A percentile compares a stretch with the other conserved stretches of the same genome.
These are phyloP conservation scores for Diacronema lutheri DNA, from an alignment of 78 protist species.

Conservation along the genomic window DNA sequence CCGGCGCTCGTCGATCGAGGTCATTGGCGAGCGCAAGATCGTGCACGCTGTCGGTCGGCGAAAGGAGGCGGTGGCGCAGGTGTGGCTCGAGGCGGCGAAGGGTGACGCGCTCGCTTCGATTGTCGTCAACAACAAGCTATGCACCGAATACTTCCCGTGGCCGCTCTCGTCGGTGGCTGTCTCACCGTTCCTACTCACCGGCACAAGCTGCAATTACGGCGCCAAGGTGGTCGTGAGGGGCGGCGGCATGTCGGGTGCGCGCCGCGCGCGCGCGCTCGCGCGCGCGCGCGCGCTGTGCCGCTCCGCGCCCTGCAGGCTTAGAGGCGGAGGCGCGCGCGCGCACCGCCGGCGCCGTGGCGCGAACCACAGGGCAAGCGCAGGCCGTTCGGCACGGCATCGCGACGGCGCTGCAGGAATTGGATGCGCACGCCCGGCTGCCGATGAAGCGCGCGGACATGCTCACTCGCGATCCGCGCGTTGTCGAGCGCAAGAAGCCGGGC, in stretches of 20 bases:
- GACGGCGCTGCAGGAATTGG: slow-evolving; percentile 40
- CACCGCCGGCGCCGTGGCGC: no score
- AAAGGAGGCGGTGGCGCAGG: no score
- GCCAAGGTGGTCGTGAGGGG: background rate
- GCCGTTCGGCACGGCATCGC: slow-evolving; percentile 61
- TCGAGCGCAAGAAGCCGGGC: slow-evolving; percentile 74
- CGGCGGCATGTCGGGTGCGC: background rate
- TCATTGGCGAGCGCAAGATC: no score
- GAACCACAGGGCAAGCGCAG: slow-evolving; percentile 63
- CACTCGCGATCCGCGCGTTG: slow-evolving; percentile 53
- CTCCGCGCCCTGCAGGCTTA: background rate
- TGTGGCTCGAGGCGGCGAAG: no score
- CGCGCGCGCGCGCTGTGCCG: background rate
- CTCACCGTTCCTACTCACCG: no score
- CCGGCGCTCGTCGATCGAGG: no score
- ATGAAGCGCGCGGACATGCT: slow-evolving; percentile 41
- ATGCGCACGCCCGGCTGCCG: slow-evolving; percentile 34
- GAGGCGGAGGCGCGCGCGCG: background rate
- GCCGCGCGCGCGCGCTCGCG: background rate
- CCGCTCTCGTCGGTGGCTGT: no score
- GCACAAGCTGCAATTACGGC: background rate
- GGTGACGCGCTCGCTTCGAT: no score
- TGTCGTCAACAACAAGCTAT: no score
- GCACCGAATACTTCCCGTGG: no score
- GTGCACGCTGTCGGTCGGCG: no score